Conservation (phyloP, 495 filamentous ascomycete genomes). For the Hypoxylon trugodes region DNA sequence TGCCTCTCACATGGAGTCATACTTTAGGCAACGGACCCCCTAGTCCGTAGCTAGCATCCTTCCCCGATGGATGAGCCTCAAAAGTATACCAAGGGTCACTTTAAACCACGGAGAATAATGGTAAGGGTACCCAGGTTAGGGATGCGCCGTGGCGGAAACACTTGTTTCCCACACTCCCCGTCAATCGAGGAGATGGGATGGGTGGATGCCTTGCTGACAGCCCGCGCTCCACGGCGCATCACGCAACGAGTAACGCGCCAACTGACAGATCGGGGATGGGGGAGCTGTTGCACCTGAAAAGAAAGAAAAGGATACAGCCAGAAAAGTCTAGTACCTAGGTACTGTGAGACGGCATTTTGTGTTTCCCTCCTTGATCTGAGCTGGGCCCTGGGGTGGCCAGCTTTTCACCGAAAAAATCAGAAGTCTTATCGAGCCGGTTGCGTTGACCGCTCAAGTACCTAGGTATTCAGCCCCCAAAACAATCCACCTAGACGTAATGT, state of each 20-base stretch:
- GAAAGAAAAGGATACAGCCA: constrained; percentile 22
- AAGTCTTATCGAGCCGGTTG: constrained; percentile 29
- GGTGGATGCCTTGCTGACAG: constrained; percentile 16
- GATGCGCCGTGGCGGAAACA: constrained; percentile 36
- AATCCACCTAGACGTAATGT: constrained; percentile 14
- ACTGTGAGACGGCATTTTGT: constrained; percentile 41
- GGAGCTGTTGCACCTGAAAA: constrained; percentile 11
- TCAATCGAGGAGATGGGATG: constrained; percentile 8
- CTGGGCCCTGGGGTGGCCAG: constrained; percentile 23
- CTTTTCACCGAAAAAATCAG: constrained; percentile 48
- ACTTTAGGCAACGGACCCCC: constrained; percentile 41
- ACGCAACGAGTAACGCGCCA: constrained; percentile 33
- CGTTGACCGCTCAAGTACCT: constrained; percentile 20
- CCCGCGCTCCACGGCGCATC: constrained; percentile 7
- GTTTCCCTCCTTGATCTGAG: constrained; percentile 41
- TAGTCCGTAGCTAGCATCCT: constrained; percentile 32
- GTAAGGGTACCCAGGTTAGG: constrained; percentile 10
- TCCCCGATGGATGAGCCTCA: constrained; percentile 43
- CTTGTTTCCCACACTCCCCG: constrained; percentile 25
- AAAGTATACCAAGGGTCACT: constrained; percentile 26
- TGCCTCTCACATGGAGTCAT: constrained; percentile 46
- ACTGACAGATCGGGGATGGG: constrained; percentile 14
- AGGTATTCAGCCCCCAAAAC: constrained; percentile 21
- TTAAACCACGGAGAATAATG: constrained; percentile 13
- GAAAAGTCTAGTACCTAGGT: constrained; percentile 31